phyloP scores from a whole-genome alignment of 805 yeast species.

The Schizosaccharomyces lindneri region DNA sequence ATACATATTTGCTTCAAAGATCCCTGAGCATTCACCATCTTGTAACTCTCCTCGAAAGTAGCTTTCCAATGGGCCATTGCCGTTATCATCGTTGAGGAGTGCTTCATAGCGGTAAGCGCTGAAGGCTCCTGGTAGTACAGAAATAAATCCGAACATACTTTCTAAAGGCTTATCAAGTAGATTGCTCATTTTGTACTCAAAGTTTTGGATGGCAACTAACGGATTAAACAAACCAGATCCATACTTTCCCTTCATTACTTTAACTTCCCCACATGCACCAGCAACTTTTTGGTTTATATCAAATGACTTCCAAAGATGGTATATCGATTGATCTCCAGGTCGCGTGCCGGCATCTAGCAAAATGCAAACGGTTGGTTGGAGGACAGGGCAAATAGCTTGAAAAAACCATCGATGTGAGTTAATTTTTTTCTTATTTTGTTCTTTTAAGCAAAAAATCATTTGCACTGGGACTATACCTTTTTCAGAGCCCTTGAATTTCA shows the following conservation, averaged over 20 bases:
- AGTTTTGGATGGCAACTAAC: conserved; percentile 83
- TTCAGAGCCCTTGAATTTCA: conserved; percentile 75
- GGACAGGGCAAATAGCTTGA: conserved; percentile 75
- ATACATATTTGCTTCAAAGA: conserved; percentile 90
- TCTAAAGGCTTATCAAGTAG: conserved; percentile 86
- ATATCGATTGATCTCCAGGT: conserved; percentile 70
- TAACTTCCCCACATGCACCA: conserved; percentile 96
- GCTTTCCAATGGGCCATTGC: conserved; percentile 72
- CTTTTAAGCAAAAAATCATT: conserved; percentile 75
- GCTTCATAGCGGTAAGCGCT: conserved; percentile 87
- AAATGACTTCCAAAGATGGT: conserved; percentile 92
- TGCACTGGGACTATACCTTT: conserved; percentile 88
- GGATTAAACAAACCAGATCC: conserved; percentile 70
- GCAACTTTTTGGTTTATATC: conserved; percentile 92
- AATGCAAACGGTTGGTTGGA: conserved; percentile 77
- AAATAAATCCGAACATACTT: conserved; percentile 73
- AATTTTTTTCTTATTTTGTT: conserved; percentile 73
- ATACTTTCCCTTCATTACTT: conserved; percentile 77
- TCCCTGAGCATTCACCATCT: conserved; percentile 38
- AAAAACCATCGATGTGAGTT: conserved; percentile 96
- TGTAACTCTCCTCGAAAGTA: conserved; percentile 69
- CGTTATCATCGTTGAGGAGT: conserved; percentile 58
- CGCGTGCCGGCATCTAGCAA: conserved; percentile 92
- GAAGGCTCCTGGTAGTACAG: conserved; percentile 86
- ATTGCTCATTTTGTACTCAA: conserved; percentile 92